Evolutionary conservation across 345 rosid species (phyloP).

Genomic region (Iberis pinnata): DNA sequence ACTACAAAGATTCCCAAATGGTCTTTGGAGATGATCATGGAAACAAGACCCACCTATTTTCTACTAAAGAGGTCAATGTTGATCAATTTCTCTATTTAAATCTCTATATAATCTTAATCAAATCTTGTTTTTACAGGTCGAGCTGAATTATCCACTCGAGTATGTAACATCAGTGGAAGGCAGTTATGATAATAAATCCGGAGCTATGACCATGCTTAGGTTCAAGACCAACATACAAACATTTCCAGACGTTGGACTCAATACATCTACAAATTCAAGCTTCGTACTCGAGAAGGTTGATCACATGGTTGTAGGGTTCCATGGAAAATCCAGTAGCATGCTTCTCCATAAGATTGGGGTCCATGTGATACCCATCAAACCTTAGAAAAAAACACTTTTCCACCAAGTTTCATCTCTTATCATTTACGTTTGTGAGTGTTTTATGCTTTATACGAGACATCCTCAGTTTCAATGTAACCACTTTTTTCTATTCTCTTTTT

Average conservation of each 20-base stretch:
- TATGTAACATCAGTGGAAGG: constrained; percentile 14
- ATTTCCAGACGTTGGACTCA: constrained; percentile 5
- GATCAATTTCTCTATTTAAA: not conserved
- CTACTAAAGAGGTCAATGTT: constrained; percentile 10
- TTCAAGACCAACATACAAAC: constrained; percentile 18
- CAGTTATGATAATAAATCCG: constrained; percentile 2
- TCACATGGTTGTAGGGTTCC: constrained; percentile 14
- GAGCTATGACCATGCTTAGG: constrained; percentile 16
- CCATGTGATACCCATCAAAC: no score
- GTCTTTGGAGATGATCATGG: constrained; percentile 28
- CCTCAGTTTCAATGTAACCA: no score
- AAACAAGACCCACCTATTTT: constrained; percentile 7
- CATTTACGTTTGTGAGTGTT: no score
- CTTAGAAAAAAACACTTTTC: no score
- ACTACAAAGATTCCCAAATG: constrained; percentile 1
- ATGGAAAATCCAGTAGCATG: constrained; percentile 11
- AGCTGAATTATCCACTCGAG: constrained; percentile 17
- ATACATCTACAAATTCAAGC: not conserved
- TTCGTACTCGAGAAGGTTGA: not conserved
- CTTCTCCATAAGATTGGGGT: constrained; percentile 18
- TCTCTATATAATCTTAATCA: no score
- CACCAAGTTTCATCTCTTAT: no score
- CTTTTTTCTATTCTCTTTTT: no score
- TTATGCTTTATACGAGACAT: no score
- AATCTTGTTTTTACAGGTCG: not conserved